Conservation (phyloP, 768 basidiomycete genomes). For the Udeniomyces megalosporus region DNA sequence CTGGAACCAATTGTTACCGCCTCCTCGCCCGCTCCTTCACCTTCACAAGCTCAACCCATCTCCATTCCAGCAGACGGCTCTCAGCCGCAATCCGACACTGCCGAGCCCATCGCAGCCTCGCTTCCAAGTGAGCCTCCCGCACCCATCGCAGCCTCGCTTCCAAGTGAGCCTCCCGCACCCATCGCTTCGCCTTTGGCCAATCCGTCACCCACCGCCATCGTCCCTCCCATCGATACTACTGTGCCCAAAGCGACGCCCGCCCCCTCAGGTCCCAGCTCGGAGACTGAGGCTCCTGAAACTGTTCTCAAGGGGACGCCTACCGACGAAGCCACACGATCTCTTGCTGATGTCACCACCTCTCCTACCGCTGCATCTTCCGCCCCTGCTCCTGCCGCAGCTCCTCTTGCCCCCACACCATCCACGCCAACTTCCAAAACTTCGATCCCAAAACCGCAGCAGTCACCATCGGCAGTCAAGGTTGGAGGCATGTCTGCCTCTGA, state of each 20-base stretch:
- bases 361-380: neutral
- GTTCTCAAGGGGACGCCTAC: neutral
- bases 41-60: neutral
- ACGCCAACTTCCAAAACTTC: neutral
- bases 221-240: neutral
- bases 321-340: neutral
- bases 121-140: neutral
- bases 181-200: neutral
- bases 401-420: neutral
- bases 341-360: neutral
- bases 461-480: slow-evolving; percentile 12
- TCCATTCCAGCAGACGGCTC: neutral
- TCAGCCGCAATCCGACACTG: too few species aligned
- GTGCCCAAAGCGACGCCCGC: neutral
- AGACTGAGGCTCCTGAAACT: neutral
- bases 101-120: neutral
- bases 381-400: neutral
- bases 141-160: neutral
- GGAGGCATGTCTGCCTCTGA: slow-evolving; percentile 15
- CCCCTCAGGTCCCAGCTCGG: neutral
- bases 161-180: neutral
- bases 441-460: neutral
- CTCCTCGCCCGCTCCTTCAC: neutral
- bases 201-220: neutral
- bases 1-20: neutral